A percentile compares a stretch with the other conserved stretches of the same genome.
Conservation (phyloP, 2,329 filamentous ascomycete species). For the Aspergillus costaricaensis region DNA sequence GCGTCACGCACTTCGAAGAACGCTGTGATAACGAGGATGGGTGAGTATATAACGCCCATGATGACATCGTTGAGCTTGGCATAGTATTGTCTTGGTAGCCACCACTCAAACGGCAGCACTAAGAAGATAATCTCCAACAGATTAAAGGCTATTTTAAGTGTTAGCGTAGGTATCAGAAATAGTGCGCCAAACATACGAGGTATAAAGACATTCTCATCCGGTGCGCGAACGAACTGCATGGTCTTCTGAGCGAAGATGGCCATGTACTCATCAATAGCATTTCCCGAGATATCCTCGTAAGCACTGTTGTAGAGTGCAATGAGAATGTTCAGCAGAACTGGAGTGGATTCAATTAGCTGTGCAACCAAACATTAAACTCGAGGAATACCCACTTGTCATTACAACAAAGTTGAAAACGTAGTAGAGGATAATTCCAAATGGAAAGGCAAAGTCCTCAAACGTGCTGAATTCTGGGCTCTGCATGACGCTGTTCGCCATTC, state of each 20-base stretch:
- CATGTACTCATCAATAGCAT: conserved; percentile 93
- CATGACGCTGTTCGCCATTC: conserved; percentile 85
- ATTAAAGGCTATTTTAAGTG: conserved; percentile 67
- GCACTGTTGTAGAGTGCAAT: conserved; percentile 97
- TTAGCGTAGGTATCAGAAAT: neutral
- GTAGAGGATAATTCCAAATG: conserved; percentile 92
- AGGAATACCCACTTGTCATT: conserved; percentile 64
- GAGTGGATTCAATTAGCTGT: conserved; percentile 12
- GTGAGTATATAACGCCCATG: conserved; percentile 84
- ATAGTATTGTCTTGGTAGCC: conserved; percentile 75
- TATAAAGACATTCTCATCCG: conserved; percentile 98
- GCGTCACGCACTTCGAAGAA: conserved; percentile 69
- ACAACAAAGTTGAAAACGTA: conserved; percentile 98
- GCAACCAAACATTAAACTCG: neutral
- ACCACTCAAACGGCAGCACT: conserved; percentile 88
- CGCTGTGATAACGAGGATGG: conserved; percentile 77
- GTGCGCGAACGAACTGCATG: conserved; percentile 93
- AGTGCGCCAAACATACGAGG: conserved; percentile 55
- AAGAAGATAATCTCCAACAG: conserved; percentile 83
- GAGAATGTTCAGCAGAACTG: conserved; percentile 85
- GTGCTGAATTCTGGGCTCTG: conserved; percentile 85
- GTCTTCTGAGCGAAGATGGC: conserved; percentile 92
- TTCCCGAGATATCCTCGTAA: conserved; percentile 90
- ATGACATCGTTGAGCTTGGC: conserved; percentile 82
- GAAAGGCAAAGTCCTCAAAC: conserved; percentile 87